Percentiles rank a stretch among this genome's conserved stretches.
Evolutionary conservation across 1,284 basidiomycete genomes (phyloP).

Genomic region (Ceratobasidium sp.): DNA sequence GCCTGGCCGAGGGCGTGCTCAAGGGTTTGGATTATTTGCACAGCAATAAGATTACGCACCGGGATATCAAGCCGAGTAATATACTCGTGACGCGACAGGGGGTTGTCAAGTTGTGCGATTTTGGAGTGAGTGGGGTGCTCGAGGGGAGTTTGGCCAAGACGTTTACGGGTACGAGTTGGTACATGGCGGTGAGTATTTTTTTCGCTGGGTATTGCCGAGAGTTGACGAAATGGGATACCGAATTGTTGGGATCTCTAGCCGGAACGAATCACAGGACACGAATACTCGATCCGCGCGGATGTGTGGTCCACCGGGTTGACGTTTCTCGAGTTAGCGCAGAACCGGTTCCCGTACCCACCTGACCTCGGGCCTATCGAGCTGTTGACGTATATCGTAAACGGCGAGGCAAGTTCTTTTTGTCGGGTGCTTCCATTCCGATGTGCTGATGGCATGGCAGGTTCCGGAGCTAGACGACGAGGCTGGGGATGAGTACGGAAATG

Average conservation of each 20-base stretch:
- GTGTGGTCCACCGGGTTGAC: constrained; percentile 99
- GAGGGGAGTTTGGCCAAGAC: constrained; percentile 93
- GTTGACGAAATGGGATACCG: too few relatives aligned
- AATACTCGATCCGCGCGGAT: constrained; percentile 94
- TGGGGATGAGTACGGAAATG: constrained; percentile 65
- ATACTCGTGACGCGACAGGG: constrained; percentile 90
- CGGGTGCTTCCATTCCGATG: constrained; percentile 5
- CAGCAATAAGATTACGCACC: constrained; percentile 91
- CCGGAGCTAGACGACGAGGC: constrained; percentile 83
- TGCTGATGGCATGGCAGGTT: too few relatives aligned
- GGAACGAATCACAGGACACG: constrained; percentile 89
- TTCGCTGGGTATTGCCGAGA: constrained; percentile 14
- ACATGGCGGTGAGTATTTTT: constrained; percentile 88
- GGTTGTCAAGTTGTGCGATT: constrained; percentile 93
- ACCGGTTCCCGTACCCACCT: constrained; percentile 95
- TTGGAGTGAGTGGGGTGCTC: constrained; percentile 96
- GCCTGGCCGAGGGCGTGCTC: constrained; percentile 90
- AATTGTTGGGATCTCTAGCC: constrained; percentile 68
- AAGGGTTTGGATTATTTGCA: constrained; percentile 95
- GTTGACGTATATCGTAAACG: constrained; percentile 89
- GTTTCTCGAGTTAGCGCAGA: constrained; percentile 92
- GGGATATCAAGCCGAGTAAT: constrained; percentile 98
- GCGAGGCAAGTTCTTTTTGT: constrained; percentile 67
- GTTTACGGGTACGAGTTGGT: constrained; percentile 96
- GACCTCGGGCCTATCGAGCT: constrained; percentile 95